Percentiles rank a stretch among this genome's conserved stretches.
These are phyloP conservation scores for Pyracantha coccinea DNA, from an alignment of 331 rosid species.

Conservation along the genomic window DNA sequence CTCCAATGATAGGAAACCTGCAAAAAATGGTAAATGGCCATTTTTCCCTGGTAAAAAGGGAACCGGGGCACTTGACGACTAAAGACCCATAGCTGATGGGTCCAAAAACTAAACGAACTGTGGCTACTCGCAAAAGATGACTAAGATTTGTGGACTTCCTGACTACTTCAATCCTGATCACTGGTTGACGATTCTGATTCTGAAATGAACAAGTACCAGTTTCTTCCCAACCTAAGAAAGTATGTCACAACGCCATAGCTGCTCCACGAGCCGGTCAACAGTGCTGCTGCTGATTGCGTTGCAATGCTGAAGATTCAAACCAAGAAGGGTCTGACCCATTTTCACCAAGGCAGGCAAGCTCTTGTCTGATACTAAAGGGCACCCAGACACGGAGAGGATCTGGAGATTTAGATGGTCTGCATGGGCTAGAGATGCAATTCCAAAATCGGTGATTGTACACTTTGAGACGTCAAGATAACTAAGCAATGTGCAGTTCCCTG, in stretches of 20 bases:
- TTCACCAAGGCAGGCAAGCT: slow-evolving; percentile 51
- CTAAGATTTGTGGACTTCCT: slow-evolving; percentile 27
- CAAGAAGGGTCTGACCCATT: slow-evolving; percentile 55
- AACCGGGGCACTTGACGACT: slow-evolving; percentile 41
- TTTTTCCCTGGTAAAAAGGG: slow-evolving; percentile 59
- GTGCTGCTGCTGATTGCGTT: slow-evolving; percentile 46
- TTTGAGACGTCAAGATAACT: slow-evolving; percentile 69
- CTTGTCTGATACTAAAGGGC: slow-evolving; percentile 53
- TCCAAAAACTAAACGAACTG: slow-evolving; percentile 63
- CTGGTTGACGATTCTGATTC: background rate
- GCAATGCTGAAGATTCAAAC: slow-evolving; percentile 79
- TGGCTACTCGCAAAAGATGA: slow-evolving; percentile 32
- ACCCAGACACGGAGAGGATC: slow-evolving; percentile 67
- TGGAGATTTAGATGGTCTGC: slow-evolving; percentile 45
- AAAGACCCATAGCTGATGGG: slow-evolving; percentile 72
- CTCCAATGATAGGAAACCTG: slow-evolving; percentile 57
- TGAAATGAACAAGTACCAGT: background rate
- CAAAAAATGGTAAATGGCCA: slow-evolving; percentile 47
- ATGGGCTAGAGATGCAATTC: slow-evolving; percentile 50
- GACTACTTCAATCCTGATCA: slow-evolving; percentile 9
- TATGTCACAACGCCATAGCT: slow-evolving; percentile 67
- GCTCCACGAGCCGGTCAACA: slow-evolving; percentile 44
- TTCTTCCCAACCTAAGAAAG: slow-evolving; percentile 37
- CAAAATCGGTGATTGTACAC: slow-evolving; percentile 59
- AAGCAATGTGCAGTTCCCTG: slow-evolving; percentile 51